A percentile compares a stretch with the other conserved stretches of the same genome.
Conservation (phyloP, 768 basidiomycete genomes). For the Roridomyces roridus region DNA sequence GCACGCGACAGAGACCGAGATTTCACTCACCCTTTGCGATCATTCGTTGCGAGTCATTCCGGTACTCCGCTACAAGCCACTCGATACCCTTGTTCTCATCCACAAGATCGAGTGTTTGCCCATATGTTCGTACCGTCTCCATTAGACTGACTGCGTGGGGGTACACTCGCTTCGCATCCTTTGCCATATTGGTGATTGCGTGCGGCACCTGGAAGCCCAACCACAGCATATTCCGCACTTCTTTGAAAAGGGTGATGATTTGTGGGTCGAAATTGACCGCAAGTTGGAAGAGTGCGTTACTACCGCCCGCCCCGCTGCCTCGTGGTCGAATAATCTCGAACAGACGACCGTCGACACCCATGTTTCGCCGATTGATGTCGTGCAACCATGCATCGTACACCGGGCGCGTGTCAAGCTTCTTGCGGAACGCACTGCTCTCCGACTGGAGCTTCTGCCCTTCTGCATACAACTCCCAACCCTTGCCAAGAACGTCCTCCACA, state of each 20-base stretch:
- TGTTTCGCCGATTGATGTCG: slow-evolving; percentile 92
- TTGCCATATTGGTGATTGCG: slow-evolving; percentile 94
- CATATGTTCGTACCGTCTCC: slow-evolving; percentile 99
- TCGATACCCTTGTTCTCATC: slow-evolving; percentile 91
- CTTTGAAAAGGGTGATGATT: slow-evolving; percentile 98
- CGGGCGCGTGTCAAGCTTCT: slow-evolving; percentile 93
- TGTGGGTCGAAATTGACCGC: slow-evolving; percentile 98
- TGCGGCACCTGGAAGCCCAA: slow-evolving; percentile 95
- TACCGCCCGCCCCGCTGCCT: slow-evolving; percentile 53
- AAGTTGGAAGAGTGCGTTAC: slow-evolving; percentile 64
- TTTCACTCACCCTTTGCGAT: slow-evolving; percentile 76
- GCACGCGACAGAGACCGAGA: not conserved
- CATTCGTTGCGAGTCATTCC: slow-evolving; percentile 94
- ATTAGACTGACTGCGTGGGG: slow-evolving; percentile 97
- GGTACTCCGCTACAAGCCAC: slow-evolving; percentile 93
- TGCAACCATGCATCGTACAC: slow-evolving; percentile 97
- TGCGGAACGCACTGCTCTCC: slow-evolving; percentile 89
- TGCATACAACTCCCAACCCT: slow-evolving; percentile 99
- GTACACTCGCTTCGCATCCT: slow-evolving; percentile 98
- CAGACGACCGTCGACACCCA: slow-evolving; percentile 89
- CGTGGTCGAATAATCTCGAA: slow-evolving; percentile 87
- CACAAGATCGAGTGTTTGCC: slow-evolving; percentile 92
- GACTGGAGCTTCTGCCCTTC: slow-evolving; percentile 97
- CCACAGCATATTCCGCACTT: slow-evolving; percentile 95
- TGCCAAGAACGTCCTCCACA: slow-evolving; percentile 96